Evolutionary conservation across 2,329 filamentous ascomycete species (phyloP).

Genomic region (Ophiostoma tasmaniense): DNA sequence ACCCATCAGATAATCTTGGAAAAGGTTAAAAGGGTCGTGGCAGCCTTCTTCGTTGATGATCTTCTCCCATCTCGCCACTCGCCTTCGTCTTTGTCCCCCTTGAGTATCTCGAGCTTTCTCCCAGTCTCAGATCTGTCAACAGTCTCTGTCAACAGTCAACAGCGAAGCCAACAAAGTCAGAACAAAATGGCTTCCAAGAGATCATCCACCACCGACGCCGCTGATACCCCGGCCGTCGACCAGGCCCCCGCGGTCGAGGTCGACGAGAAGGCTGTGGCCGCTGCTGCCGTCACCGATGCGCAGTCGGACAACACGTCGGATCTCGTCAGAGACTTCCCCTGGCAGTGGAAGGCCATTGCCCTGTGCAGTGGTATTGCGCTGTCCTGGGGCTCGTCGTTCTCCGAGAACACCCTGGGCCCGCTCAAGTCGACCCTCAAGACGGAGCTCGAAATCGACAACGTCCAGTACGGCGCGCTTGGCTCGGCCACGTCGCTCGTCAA

Average conservation of each 20-base stretch:
- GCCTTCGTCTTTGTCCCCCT: not conserved
- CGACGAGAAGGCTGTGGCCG: not conserved
- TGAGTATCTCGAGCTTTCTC: not conserved
- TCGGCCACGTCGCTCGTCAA: conserved; percentile 25
- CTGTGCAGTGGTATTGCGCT: conserved; percentile 22
- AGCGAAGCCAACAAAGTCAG: too few species aligned
- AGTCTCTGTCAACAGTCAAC: not conserved
- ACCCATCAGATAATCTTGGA: not conserved
- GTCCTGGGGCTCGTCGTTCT: conserved; percentile 25
- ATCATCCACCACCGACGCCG: not conserved
- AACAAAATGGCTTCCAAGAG: conserved; percentile 2
- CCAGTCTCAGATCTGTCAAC: not conserved
- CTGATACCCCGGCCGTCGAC: not conserved
- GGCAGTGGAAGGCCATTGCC: conserved; percentile 22
- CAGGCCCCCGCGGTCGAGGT: not conserved
- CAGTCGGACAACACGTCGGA: conserved; percentile 12
- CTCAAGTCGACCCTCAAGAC: conserved; percentile 21
- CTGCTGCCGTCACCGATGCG: not conserved
- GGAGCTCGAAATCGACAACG: conserved; percentile 23
- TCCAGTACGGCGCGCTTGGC: conserved; percentile 23
- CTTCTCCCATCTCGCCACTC: not conserved
- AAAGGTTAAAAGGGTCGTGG: not conserved
- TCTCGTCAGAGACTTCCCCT: conserved; percentile 20
- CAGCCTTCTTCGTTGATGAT: not conserved
- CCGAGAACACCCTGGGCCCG: conserved; percentile 24